A percentile compares a stretch with the other conserved stretches of the same genome.
These are phyloP conservation scores for Sonneratia alba DNA, from an alignment of 345 rosid genomes.

Conservation along the genomic window DNA sequence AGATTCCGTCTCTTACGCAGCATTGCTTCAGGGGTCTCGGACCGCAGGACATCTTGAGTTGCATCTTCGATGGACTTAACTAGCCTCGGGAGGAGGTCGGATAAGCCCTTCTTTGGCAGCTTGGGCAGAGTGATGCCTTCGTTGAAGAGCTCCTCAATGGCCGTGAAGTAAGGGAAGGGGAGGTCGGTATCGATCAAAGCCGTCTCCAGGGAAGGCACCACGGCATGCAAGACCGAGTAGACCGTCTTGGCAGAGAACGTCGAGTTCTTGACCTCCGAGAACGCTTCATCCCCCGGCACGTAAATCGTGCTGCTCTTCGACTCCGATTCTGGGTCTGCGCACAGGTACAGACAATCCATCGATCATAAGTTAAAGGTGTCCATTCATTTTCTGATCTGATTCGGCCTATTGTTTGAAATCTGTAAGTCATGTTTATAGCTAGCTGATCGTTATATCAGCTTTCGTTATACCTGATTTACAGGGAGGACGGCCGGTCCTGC, in stretches of 20 bases:
- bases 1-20: conserved; percentile 19
- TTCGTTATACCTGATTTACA: conserved; percentile 16
- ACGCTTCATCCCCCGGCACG: conserved; percentile 76
- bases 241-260: conserved; percentile 53
- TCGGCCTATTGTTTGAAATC: too few species aligned
- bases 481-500: conserved; percentile 31
- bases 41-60: conserved; percentile 35
- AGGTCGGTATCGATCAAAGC: conserved; percentile 27
- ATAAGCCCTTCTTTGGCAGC: conserved; percentile 24
- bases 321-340: conserved; percentile 50
- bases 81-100: conserved; percentile 44
- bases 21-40: conserved; percentile 42
- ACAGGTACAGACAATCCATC: neutral
- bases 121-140: conserved; percentile 39
- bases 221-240: conserved; percentile 44
- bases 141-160: conserved; percentile 55
- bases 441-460: too few species aligned
- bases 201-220: conserved; percentile 42
- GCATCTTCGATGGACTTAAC: conserved; percentile 30
- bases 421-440: too few species aligned
- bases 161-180: conserved; percentile 52
- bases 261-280: conserved; percentile 38
- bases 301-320: conserved; percentile 27
- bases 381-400: too few species aligned
- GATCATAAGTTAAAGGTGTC: too few species aligned